Base-by-base conservation (phyloP, 2,329 filamentous ascomycete genomes). In the Plectosphaerella sp. region DNA sequence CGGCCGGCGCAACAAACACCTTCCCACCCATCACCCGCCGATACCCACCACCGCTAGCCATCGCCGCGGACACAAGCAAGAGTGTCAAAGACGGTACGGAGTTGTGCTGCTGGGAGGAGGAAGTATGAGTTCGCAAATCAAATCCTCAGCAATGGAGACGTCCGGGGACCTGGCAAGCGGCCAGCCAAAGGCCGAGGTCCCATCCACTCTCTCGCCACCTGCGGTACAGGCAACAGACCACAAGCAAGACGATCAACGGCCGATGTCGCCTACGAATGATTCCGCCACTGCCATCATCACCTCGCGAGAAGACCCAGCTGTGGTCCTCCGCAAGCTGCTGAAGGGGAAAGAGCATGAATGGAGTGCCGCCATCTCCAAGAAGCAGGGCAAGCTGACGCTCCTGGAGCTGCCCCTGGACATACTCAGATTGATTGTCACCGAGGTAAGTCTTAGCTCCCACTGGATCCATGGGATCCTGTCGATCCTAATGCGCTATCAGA, bases 351-450 rank as follows among this genome's bases (percentile, higher is more conserved):
- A 89, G 72, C 66, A 82, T 76, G 74, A 87, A 86, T 67, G 80
- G 82, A 73, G 87, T 81, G 67, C 82, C 75, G 67, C 88, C 73
- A 65, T 82, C 74, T 56, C 54, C 35, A 50, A 28, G 45, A 45
- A 42, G 18, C 47, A 48, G 22, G 54, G 52, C n/a, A 58, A 57
- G 22, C 72, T 91, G 54, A 78, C 77, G 36, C 72, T 94, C 47
- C 74, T 94, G 24, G 87, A 92, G 64, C 76, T 94, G 18, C 89
- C 90, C 1, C 75, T 91, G 54, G 90, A 94, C 64, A 79, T 94
- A 18, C 70, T 94, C 43, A 87, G 88, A 58, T 78, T 90, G 60
- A 89, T 94, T 54, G 82, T 93, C 51, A 88, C 88, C 69, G 86
- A 94, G 79, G 87, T 85, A 72, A 64, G 73, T 61, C 43, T 14